Evolutionary conservation across 2,329 filamentous ascomycete species (phyloP).

Genomic region (Monilinia polystroma): DNA sequence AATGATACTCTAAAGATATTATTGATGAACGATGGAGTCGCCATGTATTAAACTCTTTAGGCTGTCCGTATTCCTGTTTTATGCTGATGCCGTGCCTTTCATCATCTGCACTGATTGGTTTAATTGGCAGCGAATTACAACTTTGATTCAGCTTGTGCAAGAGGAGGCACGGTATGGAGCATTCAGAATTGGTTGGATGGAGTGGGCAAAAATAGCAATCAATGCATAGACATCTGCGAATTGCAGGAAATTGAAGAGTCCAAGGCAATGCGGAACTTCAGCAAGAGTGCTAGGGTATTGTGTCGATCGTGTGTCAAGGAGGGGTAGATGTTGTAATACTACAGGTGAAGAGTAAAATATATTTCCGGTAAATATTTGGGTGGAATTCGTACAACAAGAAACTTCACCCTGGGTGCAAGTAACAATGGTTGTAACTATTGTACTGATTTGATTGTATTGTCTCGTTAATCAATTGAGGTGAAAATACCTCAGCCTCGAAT

Average conservation of each 20-base stretch:
- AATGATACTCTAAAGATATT: neutral
- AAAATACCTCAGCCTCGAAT: slow-evolving; percentile 9
- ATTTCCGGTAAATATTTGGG: neutral
- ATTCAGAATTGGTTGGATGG: neutral
- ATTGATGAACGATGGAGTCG: neutral
- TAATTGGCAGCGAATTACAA: neutral
- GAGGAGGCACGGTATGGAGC: neutral
- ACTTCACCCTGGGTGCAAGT: neutral
- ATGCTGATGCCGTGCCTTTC: slow-evolving; percentile 1
- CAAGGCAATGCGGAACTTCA: neutral
- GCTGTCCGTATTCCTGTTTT: neutral
- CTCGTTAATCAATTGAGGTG: neutral
- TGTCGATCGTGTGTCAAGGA: neutral
- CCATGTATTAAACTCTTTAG: neutral
- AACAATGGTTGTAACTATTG: neutral
- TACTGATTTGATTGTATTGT: neutral
- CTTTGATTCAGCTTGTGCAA: neutral
- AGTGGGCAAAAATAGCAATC: neutral
- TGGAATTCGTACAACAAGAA: neutral
- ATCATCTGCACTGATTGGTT: neutral
- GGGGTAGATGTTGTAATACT: neutral
- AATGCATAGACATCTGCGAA: slow-evolving; percentile 4
- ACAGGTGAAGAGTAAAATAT: neutral
- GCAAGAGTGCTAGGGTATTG: neutral
- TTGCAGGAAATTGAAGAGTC: slow-evolving; percentile 1